Evolutionary conservation across 2,329 filamentous ascomycete genomes (phyloP), one percentile per base, ranked within the genome.

Genomic region (Nannizziopsis barbatae): DNA sequence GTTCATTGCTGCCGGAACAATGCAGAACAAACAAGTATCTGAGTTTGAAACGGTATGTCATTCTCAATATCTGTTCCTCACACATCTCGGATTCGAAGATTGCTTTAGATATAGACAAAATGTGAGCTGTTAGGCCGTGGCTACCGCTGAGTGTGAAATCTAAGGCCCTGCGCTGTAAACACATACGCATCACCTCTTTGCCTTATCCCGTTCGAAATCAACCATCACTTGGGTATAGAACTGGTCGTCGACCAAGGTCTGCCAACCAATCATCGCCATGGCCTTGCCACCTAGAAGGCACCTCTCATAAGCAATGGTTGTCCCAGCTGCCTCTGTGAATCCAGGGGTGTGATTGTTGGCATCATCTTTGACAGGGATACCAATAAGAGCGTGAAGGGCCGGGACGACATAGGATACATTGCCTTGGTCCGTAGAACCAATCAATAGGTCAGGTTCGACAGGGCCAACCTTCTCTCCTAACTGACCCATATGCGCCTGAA

Each of bases 341-440:
- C 39, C 40, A 37, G 32, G 45, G 9, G 35, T 48, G 20, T 51
- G 50, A 14, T 38, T 38, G 31, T 49, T 45, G 14, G 41, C 40
- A 9, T 20, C 64, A 32, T 63, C 61, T 1, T 61, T 55, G 2
- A 65, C 60, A 1, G 67, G 62, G 31, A 74, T 69, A 4, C 58
- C 59, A 50, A 74, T 73, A 1, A 62, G 64, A 6, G 67, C 68
- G 54, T 73, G 71, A 48, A 74, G 70, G 35, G 61, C 62, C 3
- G 70, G 71, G 9, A 71, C 58, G 2, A 60, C 53, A 38, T 71
- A 65, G 1, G 65, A 64, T 3, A 49, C 36, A 18, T 51, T 51
- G 35, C 45, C 41, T 18, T 48, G 50, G 22, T 49, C 45, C 7
- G 50, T 49, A 5, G 50, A 50, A 11, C 38, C 49, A 4, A 15